These are phyloP conservation scores for Pseudogymnoascus sp. DNA, from an alignment of 2,329 filamentous ascomycete genomes.

Conservation along the genomic window DNA sequence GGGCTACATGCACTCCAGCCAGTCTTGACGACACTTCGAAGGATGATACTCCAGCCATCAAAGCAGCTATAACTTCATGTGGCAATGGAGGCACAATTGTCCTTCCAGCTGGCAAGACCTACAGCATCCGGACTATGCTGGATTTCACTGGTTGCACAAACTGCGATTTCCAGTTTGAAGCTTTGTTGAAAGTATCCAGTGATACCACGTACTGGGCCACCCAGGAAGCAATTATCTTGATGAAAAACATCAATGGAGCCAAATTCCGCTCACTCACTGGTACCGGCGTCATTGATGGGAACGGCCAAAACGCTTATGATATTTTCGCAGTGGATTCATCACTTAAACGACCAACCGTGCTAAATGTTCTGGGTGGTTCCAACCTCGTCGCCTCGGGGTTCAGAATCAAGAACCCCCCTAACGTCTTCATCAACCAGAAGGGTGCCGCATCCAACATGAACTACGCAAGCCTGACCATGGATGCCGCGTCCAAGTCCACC, in stretches of 20 bases:
- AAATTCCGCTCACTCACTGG: constrained; percentile 37
- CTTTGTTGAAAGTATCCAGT: constrained; percentile 35
- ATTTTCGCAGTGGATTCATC: constrained; percentile 34
- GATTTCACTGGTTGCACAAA: constrained; percentile 37
- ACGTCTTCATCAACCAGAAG: constrained; percentile 39
- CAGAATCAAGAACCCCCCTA: constrained; percentile 39
- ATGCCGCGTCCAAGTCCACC: constrained; percentile 35
- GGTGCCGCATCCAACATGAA: constrained; percentile 33
- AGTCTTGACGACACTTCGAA: constrained; percentile 22
- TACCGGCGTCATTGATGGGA: constrained; percentile 41
- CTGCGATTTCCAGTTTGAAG: constrained; percentile 44
- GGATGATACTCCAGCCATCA: constrained; percentile 41
- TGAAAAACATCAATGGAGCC: constrained; percentile 34
- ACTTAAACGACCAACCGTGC: constrained; percentile 37
- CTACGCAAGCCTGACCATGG: constrained; percentile 35
- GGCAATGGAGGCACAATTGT: constrained; percentile 41
- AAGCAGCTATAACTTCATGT: constrained; percentile 33
- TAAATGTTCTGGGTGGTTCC: constrained; percentile 36
- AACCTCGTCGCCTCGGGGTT: constrained; percentile 29
- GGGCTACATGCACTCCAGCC: constrained; percentile 23
- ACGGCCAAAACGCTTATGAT: constrained; percentile 40
- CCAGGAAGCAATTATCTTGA: constrained; percentile 35
- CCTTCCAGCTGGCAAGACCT: constrained; percentile 37
- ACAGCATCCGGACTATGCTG: constrained; percentile 39
- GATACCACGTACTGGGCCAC: constrained; percentile 39